Evolutionary conservation across 192 early-diverging fungal genomes (phyloP).

Genomic region (Chytriomyces confervae): DNA sequence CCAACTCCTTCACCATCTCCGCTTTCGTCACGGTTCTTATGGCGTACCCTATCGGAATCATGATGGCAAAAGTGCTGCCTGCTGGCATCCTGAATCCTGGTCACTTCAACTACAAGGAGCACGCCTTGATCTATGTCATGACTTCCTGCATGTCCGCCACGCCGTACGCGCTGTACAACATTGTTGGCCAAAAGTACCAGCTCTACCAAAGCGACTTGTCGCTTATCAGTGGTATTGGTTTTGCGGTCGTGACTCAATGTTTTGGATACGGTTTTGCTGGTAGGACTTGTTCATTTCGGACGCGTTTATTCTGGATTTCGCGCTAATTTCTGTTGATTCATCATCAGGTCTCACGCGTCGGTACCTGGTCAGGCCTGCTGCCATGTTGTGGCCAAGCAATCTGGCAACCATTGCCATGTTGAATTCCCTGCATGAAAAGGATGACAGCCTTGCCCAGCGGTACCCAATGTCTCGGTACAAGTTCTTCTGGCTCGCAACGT

Average conservation of each 20-base stretch:
- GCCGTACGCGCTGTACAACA: background rate
- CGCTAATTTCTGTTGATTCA: no score
- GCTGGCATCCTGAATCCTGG: slow-evolving; percentile 55
- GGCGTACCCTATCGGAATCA: slow-evolving; percentile 70
- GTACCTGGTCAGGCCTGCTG: slow-evolving; percentile 78
- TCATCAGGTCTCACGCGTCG: slow-evolving; percentile 65
- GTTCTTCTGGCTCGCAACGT: background rate
- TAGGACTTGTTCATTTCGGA: slow-evolving; percentile 46
- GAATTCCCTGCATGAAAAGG: slow-evolving; percentile 69
- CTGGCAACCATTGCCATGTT: slow-evolving; percentile 73
- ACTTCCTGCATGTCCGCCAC: slow-evolving; percentile 3
- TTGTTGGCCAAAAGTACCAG: background rate
- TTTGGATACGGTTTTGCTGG: slow-evolving; percentile 57
- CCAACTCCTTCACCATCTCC: slow-evolving; percentile 47
- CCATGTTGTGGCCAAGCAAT: slow-evolving; percentile 84
- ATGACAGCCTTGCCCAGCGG: background rate
- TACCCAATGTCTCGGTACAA: background rate
- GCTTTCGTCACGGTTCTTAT: slow-evolving; percentile 77
- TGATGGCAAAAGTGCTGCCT: slow-evolving; percentile 60
- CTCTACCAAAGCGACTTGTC: background rate
- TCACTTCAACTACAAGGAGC: slow-evolving; percentile 62
- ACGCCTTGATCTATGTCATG: slow-evolving; percentile 48
- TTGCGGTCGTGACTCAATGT: slow-evolving; percentile 57
- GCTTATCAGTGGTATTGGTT: slow-evolving; percentile 21
- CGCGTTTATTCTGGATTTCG: slow-evolving; percentile 48